A percentile compares a stretch with the other conserved stretches of the same genome.
These are phyloP conservation scores for Picochlorum costavermella DNA, from an alignment of 139 green algal genomes.

Conservation along the genomic window DNA sequence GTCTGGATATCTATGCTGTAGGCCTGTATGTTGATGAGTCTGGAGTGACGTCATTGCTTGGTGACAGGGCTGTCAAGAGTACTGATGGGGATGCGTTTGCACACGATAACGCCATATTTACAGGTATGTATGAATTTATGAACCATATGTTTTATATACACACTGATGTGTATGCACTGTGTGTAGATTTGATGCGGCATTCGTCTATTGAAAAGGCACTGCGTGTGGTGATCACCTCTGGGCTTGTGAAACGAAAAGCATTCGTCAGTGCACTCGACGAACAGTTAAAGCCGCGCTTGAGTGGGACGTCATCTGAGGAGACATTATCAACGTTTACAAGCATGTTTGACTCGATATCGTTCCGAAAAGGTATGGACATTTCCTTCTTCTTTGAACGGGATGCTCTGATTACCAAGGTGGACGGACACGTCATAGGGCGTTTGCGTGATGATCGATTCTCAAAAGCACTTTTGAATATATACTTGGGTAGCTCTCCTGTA, in stretches of 20 bases:
- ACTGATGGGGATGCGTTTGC: background rate
- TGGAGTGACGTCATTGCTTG: background rate
- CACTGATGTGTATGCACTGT: too few relatives aligned
- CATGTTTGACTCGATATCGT: slow-evolving; percentile 1
- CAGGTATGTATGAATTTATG: background rate
- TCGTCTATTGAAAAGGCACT: slow-evolving; percentile 1
- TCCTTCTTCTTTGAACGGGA: slow-evolving; percentile 3
- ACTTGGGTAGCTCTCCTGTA: slow-evolving; percentile 9
- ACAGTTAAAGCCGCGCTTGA: background rate
- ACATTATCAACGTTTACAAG: background rate
- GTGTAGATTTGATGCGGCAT: too few relatives aligned
- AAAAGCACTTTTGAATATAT: background rate
- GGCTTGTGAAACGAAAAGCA: slow-evolving; percentile 2
- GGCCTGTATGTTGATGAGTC: slow-evolving; percentile 15
- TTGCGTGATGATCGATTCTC: background rate
- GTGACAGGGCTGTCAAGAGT: background rate
- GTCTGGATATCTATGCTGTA: slow-evolving; percentile 17
- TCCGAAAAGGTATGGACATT: slow-evolving; percentile 12
- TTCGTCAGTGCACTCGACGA: slow-evolving; percentile 14
- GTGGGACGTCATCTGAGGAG: background rate
- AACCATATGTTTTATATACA: background rate
- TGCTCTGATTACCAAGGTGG: slow-evolving; percentile 2
- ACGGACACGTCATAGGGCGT: background rate
- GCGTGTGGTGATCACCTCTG: slow-evolving; percentile 2
- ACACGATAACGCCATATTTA: background rate